A percentile compares a stretch with the other conserved stretches of the same genome.
These are phyloP conservation scores for Colletotrichum sp. DNA, from an alignment of 2,329 filamentous ascomycete genomes.

Conservation along the genomic window DNA sequence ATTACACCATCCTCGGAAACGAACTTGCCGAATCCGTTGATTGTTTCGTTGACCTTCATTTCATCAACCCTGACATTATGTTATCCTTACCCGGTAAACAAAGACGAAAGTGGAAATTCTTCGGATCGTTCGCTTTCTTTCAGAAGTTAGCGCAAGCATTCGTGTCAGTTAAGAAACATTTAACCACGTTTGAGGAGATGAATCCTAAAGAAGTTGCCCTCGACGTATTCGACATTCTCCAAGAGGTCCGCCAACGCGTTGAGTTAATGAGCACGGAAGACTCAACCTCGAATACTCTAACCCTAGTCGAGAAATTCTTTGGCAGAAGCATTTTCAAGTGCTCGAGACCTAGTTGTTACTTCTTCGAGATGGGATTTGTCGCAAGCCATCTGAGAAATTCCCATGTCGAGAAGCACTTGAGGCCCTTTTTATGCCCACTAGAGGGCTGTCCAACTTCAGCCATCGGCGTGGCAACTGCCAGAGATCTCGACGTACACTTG, in stretches of 20 bases:
- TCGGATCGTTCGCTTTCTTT: neutral
- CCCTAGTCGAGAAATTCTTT: neutral
- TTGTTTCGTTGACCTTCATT: too few relatives aligned
- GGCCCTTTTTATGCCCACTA: neutral
- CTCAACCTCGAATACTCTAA: accelerated
- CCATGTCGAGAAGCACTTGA: neutral
- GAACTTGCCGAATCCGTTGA: too few relatives aligned
- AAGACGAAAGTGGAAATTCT: neutral
- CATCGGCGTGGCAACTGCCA: neutral
- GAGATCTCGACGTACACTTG: neutral
- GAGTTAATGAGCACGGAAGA: too few relatives aligned
- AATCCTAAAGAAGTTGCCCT: neutral
- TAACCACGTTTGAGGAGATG: neutral
- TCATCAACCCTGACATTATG: too few relatives aligned
- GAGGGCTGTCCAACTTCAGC: neutral
- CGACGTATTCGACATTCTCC: neutral
- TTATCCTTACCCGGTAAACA: too few relatives aligned
- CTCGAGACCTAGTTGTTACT: neutral
- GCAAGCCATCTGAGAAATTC: neutral
- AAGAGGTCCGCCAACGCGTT: neutral
- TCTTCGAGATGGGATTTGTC: neutral
- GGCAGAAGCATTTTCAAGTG: neutral
- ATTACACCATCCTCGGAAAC: accelerated
- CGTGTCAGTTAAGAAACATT: neutral
- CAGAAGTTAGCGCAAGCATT: neutral